Conservation (phyloP, 2,329 filamentous ascomycete species). For the Hirsutella minnesotensis region DNA sequence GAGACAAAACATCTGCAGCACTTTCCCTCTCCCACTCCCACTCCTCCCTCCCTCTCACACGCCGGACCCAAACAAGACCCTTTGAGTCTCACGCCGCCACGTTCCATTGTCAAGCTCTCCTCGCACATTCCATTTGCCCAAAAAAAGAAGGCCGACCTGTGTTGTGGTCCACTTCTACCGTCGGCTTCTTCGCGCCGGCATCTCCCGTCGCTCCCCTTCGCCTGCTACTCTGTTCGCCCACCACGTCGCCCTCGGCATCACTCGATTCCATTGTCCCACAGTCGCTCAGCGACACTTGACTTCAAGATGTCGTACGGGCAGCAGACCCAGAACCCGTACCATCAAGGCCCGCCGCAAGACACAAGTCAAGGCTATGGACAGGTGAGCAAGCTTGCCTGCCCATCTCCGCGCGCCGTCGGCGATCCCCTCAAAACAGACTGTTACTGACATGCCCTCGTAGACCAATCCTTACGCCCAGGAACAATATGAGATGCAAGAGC, state of each 20-base stretch:
- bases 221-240: background rate
- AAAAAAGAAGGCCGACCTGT: too few species aligned
- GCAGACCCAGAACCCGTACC: slow-evolving; percentile 10
- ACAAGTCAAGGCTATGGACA: slow-evolving; percentile 8
- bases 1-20: too few species aligned
- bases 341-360: slow-evolving; percentile 10
- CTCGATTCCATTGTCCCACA: background rate
- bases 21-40: too few species aligned
- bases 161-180: too few species aligned
- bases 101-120: too few species aligned
- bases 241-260: background rate
- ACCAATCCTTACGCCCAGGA: slow-evolving; percentile 8
- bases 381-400: slow-evolving; percentile 5
- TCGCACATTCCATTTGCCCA: too few species aligned
- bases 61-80: too few species aligned
- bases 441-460: background rate
- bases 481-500: slow-evolving; percentile 42
- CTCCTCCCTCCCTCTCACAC: too few species aligned
- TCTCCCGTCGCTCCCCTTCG: too few species aligned
- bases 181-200: too few species aligned
- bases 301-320: slow-evolving; percentile 13
- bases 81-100: too few species aligned
- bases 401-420: background rate
- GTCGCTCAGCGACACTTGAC: background rate
- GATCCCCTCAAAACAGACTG: too few species aligned